Percentiles rank a stretch among this genome's conserved stretches.
These are phyloP conservation scores for Leccinum fallax DNA, from an alignment of 1,284 basidiomycete species.

Conservation along the genomic window DNA sequence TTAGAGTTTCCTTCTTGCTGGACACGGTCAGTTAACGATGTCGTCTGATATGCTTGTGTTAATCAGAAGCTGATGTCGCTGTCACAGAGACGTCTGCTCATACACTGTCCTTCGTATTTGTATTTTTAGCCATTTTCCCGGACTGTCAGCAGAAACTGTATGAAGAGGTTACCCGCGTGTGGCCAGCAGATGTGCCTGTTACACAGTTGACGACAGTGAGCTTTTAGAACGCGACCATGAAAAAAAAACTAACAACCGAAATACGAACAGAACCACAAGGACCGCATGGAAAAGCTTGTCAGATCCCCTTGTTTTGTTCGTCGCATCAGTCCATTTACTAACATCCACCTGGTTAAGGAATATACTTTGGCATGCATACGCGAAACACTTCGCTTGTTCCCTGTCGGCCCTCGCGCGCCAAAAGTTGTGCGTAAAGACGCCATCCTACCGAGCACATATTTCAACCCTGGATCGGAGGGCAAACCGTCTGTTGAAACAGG, in stretches of 20 bases:
- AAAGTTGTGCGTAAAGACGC: constrained; percentile 42
- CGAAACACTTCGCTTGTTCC: constrained; percentile 47
- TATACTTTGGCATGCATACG: constrained; percentile 45
- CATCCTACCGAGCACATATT: constrained; percentile 36
- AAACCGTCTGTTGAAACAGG: constrained; percentile 30
- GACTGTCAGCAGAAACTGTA: constrained; percentile 46
- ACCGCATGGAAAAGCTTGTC: constrained; percentile 39
- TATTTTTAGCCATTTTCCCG: constrained; percentile 47
- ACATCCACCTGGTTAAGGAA: constrained; percentile 24
- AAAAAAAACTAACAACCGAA: not conserved
- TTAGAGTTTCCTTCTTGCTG: constrained; percentile 45
- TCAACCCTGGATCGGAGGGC: constrained; percentile 31
- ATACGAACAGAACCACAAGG: constrained; percentile 38
- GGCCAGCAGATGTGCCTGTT: constrained; percentile 33
- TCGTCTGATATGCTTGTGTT: not conserved
- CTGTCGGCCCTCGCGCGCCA: constrained; percentile 41
- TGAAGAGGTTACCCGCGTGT: constrained; percentile 40
- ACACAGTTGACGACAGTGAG: constrained; percentile 22
- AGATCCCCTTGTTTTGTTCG: not conserved
- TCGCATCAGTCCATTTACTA: not conserved
- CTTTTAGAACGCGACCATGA: not conserved
- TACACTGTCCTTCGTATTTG: constrained; percentile 43
- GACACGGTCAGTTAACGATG: constrained; percentile 22
- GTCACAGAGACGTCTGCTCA: constrained; percentile 47
- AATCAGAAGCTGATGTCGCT: not conserved